A percentile compares a stretch with the other conserved stretches of the same genome.
phyloP scores from a whole-genome alignment of 108 stramenopile genomes.

The Fragilaria crotonensis region DNA sequence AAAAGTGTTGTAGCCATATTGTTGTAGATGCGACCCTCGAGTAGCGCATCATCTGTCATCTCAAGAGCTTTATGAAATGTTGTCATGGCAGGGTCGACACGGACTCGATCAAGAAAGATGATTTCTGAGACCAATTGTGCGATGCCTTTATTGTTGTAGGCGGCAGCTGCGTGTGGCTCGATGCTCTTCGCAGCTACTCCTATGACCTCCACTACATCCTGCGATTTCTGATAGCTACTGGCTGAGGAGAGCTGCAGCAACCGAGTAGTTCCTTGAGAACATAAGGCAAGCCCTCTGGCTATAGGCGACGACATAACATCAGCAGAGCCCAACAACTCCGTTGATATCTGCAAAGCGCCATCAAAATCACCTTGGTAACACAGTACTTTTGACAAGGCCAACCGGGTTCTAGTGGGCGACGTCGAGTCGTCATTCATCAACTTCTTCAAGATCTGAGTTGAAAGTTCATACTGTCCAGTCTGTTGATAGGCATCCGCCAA shows the following conservation, averaged over 20 bases:
- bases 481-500: slow-evolving; percentile 38
- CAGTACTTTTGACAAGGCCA: neutral
- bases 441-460: slow-evolving; percentile 14
- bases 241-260: neutral
- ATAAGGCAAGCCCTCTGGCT: neutral
- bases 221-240: neutral
- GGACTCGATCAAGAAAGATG: neutral
- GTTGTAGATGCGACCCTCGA: slow-evolving; percentile 25
- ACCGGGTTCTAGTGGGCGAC: neutral
- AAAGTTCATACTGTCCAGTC: slow-evolving; percentile 16
- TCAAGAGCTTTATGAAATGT: neutral
- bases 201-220: neutral
- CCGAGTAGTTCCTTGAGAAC: neutral
- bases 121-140: neutral
- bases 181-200: neutral
- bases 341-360: neutral
- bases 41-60: neutral
- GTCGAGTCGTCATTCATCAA: neutral
- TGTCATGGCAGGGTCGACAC: neutral
- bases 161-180: neutral
- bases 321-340: neutral
- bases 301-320: neutral
- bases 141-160: slow-evolving; percentile 3
- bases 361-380: neutral
- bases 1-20: slow-evolving; percentile 30